Base-by-base conservation (phyloP, 2,329 filamentous ascomycete genomes). In the Sclerotinia borealis region DNA sequence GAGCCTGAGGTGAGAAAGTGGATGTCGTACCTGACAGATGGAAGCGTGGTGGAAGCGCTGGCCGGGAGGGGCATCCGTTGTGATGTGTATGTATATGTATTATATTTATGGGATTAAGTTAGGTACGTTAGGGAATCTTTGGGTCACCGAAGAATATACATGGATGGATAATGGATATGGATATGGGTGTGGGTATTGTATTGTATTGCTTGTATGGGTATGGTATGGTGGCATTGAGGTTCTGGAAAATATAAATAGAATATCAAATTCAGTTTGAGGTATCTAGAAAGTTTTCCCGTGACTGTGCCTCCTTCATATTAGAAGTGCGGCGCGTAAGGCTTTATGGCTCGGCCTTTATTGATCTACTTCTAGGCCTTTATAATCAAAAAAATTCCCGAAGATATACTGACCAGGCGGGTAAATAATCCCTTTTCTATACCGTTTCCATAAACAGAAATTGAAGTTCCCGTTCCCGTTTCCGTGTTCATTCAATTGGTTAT, bases 11-110 rank as follows among this genome's bases (percentile, higher is more conserved):
- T 58, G 54, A 34, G n/a, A 13, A 58, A 25, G 39, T 58, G 54
- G 39, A 58, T 22, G 58, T 41, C 19, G 58, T 61, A 61, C 58
- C 58, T 54, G 58, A 31, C 45, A 61, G 54, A 45, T 45, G 39
- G 39, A 25, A 58, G 39, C 39, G 41, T 45, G 54, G 47, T 61
- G 58, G 36, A 25, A 31, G 47, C 27, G 58, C 47, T 54, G 47
- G 58, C 58, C 58, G 47, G 47, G 47, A 31, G 27, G 36, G 47
- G 34, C 36, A 61, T 54, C 58, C 47, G 58, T 25, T n/a, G 22
- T 34, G 39, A 36, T 58, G 39, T 45, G 54, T 58, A 41, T 45
- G n/a, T 56, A n/a, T n/a, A 58, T 45, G 45, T 58, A 45, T 58
- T 56, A n/a, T n/a, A 58, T 45, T 58, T 58, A 45, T 58, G 54